Evolutionary conservation across 2,329 filamentous ascomycete species (phyloP), one percentile per base, ranked within the genome.

Genomic region (Fusarium aywerte): DNA sequence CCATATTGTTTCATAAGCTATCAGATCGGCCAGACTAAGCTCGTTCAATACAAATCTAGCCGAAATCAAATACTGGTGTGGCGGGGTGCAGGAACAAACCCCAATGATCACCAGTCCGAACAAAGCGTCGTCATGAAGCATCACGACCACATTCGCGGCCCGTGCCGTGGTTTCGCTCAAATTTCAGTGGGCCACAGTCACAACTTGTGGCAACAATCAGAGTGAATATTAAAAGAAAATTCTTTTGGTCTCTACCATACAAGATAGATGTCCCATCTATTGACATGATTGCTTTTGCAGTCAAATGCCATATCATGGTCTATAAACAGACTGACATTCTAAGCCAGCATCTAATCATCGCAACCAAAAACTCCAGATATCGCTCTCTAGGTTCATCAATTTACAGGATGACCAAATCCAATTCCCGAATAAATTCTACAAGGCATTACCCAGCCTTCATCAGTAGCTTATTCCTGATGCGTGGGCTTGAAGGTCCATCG

Each of bases 401-500:
- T 29, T 38, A 58, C 36, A 53, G 69, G 53, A 62, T 59, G 64
- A 69, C 62, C 55, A 65, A 61, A 59, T 70, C 42, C 50, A 54
- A 50, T 51, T 58, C 53, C 43, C 54, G 48, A 58, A 35, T 44
- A 71, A 62, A 65, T 62, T 49, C 53, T 60, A 65, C 49, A 64
- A 42, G 35, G 16, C 35, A 54, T 39, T 39, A 38, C 35, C 38
- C 39, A 21, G 29, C 31, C 15, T 20, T 53, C 25, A n/a, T 51
- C 18, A 13, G 18, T 31, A 13, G 50, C 61, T 73, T 74, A 77
- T 66, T 77, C 74, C 36, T 76, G 73, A 71, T 76, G 74, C 54
- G 78, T 80, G 52, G 80, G 76, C 87, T 93, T 93, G 82, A 95
- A 88, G 70, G 81, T 83, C 80, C 84, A 90, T 75, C 84, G 77